These are phyloP conservation scores for Candida rishiriensis DNA, from an alignment of 805 yeast genomes.

Conservation along the genomic window DNA sequence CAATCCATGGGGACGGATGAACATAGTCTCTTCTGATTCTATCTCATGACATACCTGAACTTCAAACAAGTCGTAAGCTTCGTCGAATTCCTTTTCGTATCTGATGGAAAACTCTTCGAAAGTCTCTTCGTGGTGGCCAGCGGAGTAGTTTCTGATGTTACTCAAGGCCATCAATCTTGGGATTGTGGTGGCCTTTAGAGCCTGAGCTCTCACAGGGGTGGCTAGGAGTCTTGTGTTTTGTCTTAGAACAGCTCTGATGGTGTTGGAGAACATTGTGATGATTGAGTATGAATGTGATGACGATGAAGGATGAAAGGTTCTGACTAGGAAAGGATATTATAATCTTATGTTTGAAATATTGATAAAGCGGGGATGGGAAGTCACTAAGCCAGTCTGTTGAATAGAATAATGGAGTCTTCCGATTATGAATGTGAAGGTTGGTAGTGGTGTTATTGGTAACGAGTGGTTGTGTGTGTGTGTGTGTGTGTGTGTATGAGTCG, in stretches of 20 bases:
- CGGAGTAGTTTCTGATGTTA: conserved; percentile 62
- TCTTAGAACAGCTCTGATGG: conserved; percentile 33
- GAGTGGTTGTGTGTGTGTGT: background rate
- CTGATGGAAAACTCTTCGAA: conserved; percentile 90
- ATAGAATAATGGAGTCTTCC: no score
- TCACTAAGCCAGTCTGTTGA: no score
- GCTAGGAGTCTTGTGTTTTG: conserved; percentile 27
- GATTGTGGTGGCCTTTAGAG: conserved; percentile 9
- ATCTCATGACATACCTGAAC: conserved; percentile 44
- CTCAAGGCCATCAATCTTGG: conserved; percentile 17
- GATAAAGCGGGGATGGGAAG: no score
- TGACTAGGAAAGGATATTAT: no score
- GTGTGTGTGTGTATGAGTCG: background rate
- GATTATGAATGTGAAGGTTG: no score
- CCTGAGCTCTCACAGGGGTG: conserved; percentile 15
- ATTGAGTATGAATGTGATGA: background rate
- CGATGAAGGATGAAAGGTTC: background rate
- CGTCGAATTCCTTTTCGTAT: conserved; percentile 93
- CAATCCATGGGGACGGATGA: no score
- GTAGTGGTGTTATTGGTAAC: no score
- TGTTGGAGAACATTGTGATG: conserved; percentile 29
- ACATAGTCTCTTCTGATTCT: no score
- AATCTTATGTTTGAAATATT: no score
- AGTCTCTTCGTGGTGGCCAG: conserved; percentile 82
- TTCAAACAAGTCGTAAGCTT: conserved; percentile 83